Evolutionary conservation across 2,329 filamentous ascomycete species (phyloP), one percentile per base, ranked within the genome.

Genomic region (Trichophyton mentagrophytes): DNA sequence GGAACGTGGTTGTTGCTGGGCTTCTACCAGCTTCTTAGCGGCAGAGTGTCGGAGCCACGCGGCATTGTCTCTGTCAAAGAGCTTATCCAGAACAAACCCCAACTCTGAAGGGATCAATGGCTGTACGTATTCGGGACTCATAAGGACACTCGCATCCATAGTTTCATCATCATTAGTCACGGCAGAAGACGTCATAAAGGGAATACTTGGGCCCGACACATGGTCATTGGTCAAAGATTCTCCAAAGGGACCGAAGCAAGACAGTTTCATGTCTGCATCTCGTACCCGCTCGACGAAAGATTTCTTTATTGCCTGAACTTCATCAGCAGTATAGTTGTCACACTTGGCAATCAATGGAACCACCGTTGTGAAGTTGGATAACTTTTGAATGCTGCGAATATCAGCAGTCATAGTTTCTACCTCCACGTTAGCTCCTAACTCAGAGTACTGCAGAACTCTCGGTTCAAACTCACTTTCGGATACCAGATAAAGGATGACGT

Each of bases 81-180:
- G 76, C 17, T 83, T 82, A 7, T 84, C 77, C n/a, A 95, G 82
- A 0, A 97, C 78, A 7, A 76, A 72, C 3, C 73, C 68, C 1
- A 97, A 81, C 61, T 97, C 91, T 7, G 90, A 93, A 0, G 82
- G 74, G 2, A 88, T 75, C 3, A 96, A 78, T 0, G 92, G 92
- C 63, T 89, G 86, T 13, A 93, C 78, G 69, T 96, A 97, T 67
- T 93, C 88, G 0, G 91, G 86, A 61, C 86, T 90, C 92, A 97
- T 97, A 17, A 97, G 80, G 0, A 95, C 78, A 68, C 90, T 96
- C 17, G 91, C 92, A 71, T 97, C 92, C 86, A 97, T 95, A 49
- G 81, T 84, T 44, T 96, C 89, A 63, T 84, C 77, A 67, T 96
- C 90, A 22, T 82, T 82, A 1, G 81, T 83, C 25, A 82, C 78